Conservation (phyloP, 768 basidiomycete genomes). For the Lactarius quietus region DNA sequence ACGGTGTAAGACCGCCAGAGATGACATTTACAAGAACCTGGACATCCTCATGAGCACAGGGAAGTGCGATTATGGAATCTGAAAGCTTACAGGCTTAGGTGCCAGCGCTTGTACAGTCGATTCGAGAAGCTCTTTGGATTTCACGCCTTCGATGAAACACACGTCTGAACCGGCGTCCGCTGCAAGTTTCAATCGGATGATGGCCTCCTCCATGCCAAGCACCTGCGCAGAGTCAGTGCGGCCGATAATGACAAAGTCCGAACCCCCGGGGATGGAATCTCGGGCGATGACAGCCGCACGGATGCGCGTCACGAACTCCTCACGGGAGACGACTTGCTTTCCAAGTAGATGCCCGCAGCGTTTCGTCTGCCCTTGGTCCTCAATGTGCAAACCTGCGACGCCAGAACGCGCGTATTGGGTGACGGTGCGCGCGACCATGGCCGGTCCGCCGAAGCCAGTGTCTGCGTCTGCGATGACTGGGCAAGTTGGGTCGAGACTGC, state of each 20-base stretch:
- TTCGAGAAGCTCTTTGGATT: conserved; percentile 59
- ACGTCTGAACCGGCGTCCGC: conserved; percentile 74
- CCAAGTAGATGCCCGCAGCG: conserved; percentile 77
- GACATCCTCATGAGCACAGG: neutral
- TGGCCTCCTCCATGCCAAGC: conserved; percentile 74
- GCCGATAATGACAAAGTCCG: conserved; percentile 76
- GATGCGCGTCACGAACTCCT: conserved; percentile 70
- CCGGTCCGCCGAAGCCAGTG: conserved; percentile 73
- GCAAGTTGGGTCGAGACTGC: conserved; percentile 55
- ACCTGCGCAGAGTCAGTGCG: conserved; percentile 78
- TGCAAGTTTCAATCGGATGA: conserved; percentile 62
- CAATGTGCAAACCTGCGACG: conserved; percentile 73
- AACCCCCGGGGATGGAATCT: conserved; percentile 68
- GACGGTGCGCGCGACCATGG: conserved; percentile 73
- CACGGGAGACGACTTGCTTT: conserved; percentile 77
- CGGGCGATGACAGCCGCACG: conserved; percentile 76
- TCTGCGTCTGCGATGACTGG: conserved; percentile 81
- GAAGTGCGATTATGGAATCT: neutral
- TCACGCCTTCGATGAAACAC: conserved; percentile 79
- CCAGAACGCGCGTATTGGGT: conserved; percentile 66
- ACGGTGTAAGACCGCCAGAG: conserved; percentile 72
- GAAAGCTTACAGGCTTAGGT: conserved; percentile 56
- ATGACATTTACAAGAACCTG: conserved; percentile 76
- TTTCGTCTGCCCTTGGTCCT: conserved; percentile 81
- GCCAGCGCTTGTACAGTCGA: conserved; percentile 62